phyloP scores from a whole-genome alignment of 2,329 filamentous ascomycete species.

The Mycosphaerella arachidis region DNA sequence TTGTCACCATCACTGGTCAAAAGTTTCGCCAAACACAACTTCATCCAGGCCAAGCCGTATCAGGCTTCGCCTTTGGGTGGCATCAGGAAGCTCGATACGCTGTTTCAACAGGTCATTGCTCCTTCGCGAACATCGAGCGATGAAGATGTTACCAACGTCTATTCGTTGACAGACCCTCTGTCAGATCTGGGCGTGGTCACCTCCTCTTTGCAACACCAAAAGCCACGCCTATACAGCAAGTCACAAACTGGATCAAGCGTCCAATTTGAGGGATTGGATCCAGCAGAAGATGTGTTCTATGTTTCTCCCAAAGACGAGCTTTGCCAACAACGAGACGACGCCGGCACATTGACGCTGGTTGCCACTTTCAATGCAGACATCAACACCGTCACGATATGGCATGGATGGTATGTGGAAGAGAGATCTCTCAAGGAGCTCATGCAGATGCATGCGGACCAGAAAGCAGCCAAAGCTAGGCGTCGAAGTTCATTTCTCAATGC shows the following conservation, averaged over 20 bases:
- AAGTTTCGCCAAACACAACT: constrained; percentile 19
- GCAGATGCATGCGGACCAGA: constrained; percentile 37
- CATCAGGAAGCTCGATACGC: constrained; percentile 23
- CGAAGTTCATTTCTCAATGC: constrained; percentile 56
- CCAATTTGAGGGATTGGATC: constrained; percentile 61
- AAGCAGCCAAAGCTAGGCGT: constrained; percentile 52
- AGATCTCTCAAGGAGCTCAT: constrained; percentile 48
- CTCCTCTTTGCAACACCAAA: constrained; percentile 27
- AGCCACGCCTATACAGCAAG: constrained; percentile 22
- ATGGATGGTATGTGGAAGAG: constrained; percentile 68
- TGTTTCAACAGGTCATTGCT: constrained; percentile 26
- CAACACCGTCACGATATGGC: constrained; percentile 80
- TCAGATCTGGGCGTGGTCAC: constrained; percentile 75
- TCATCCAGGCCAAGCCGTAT: constrained; percentile 16
- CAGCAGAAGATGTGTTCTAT: constrained; percentile 78
- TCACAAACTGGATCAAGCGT: constrained; percentile 33
- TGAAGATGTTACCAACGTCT: constrained; percentile 66
- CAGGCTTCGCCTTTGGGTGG: constrained; percentile 25
- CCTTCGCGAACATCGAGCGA: constrained; percentile 13
- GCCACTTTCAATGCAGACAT: constrained; percentile 76
- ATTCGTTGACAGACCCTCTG: constrained; percentile 79
- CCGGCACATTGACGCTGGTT: constrained; percentile 60
- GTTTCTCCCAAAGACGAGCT: constrained; percentile 64
- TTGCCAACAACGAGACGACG: constrained; percentile 37
- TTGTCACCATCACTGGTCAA: constrained; percentile 29